A percentile compares a stretch with the other conserved stretches of the same genome.
phyloP scores from a whole-genome alignment of 495 filamentous ascomycete genomes.

The Penicillium crystallinum region DNA sequence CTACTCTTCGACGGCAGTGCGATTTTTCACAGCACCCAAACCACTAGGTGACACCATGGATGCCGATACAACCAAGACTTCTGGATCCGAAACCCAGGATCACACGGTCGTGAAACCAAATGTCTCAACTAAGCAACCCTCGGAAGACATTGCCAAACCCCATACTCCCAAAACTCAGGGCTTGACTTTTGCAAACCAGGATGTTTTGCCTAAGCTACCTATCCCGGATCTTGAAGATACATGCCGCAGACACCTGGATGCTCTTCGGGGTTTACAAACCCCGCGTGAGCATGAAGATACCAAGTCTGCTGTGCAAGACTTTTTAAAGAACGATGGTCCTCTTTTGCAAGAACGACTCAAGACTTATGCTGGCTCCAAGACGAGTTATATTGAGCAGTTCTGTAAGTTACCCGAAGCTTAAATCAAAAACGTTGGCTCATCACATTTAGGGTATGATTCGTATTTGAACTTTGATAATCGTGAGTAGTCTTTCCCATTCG shows the following conservation, averaged over 20 bases:
- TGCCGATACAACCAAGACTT: constrained; percentile 2
- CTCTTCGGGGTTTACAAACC: constrained; percentile 77
- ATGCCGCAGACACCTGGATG: constrained; percentile 72
- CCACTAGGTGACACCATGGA: constrained; percentile 51
- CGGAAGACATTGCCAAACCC: constrained; percentile 8
- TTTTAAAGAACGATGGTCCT: constrained; percentile 77
- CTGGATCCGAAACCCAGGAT: constrained; percentile 38
- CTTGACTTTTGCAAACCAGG: constrained; percentile 84
- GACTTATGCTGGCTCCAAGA: constrained; percentile 87
- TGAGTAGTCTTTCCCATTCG: constrained; percentile 24
- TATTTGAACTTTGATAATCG: constrained; percentile 97
- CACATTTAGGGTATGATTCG: constrained; percentile 84
- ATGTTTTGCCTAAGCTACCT: constrained; percentile 83
- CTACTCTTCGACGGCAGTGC: constrained; percentile 41
- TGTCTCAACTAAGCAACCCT: constrained; percentile 12
- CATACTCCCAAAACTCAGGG: constrained; percentile 27
- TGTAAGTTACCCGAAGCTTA: constrained; percentile 55
- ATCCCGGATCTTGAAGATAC: constrained; percentile 87
- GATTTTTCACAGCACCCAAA: constrained; percentile 59
- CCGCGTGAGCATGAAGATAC: constrained; percentile 80
- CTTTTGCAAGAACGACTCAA: constrained; percentile 83
- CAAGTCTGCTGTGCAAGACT: constrained; percentile 73
- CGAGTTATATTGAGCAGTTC: constrained; percentile 98
- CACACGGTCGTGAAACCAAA: constrained; percentile 24
- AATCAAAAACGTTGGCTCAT: not conserved